These are phyloP conservation scores for Uromyces viciae-fabae DNA, from an alignment of 1,284 basidiomycete genomes.

Conservation along the genomic window DNA sequence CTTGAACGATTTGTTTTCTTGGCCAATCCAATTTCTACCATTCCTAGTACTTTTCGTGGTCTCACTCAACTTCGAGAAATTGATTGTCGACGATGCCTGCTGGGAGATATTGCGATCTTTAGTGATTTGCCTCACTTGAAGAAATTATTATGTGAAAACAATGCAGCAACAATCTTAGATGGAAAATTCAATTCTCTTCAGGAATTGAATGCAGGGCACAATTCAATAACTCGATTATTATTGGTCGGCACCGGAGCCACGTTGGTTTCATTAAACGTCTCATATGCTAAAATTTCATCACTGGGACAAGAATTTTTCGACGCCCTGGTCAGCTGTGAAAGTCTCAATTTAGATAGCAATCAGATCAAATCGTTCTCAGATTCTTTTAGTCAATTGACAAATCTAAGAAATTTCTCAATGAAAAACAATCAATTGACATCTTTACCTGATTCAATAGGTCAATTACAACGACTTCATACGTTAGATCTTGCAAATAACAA, in stretches of 20 bases:
- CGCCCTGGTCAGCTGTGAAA: constrained; percentile 69
- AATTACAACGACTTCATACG: constrained; percentile 69
- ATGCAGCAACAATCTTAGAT: constrained; percentile 73
- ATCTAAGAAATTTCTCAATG: constrained; percentile 72
- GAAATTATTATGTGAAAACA: constrained; percentile 72
- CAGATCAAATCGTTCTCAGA: constrained; percentile 80
- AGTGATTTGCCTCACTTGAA: constrained; percentile 68
- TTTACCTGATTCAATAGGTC: constrained; percentile 74
- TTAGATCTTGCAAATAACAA: constrained; percentile 92
- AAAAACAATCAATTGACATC: constrained; percentile 81
- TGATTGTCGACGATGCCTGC: constrained; percentile 77
- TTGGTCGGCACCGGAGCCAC: constrained; percentile 55
- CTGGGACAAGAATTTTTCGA: constrained; percentile 70
- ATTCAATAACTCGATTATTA: constrained; percentile 64
- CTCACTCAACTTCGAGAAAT: constrained; percentile 67
- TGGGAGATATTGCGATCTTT: constrained; percentile 69
- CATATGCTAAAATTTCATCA: constrained; percentile 80
- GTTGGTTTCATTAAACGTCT: constrained; percentile 79
- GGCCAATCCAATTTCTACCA: constrained; percentile 74
- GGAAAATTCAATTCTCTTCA: constrained; percentile 54
- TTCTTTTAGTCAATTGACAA: constrained; percentile 68
- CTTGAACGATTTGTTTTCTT: constrained; percentile 78
- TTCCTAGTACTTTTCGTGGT: constrained; percentile 68
- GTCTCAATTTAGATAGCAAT: constrained; percentile 77
- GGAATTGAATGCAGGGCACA: constrained; percentile 69